Conservation (phyloP, 768 basidiomycete species). For the Lactarius akahatsu region DNA sequence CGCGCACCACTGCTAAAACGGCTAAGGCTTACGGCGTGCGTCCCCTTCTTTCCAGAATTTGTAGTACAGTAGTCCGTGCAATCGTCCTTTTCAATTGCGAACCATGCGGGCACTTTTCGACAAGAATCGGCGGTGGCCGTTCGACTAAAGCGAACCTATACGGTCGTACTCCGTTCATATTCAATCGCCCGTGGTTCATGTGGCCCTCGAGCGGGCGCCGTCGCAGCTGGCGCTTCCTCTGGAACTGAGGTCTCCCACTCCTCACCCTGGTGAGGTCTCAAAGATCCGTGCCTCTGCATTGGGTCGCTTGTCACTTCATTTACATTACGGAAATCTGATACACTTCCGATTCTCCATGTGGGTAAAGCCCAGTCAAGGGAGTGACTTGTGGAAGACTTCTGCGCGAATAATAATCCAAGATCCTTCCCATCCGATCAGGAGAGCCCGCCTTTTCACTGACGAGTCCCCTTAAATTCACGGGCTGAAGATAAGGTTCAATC, state of each 20-base stretch:
- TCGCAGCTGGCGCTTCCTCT: slow-evolving; percentile 3
- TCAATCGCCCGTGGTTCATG: not conserved
- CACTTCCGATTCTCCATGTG: slow-evolving; percentile 29
- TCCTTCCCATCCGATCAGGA: slow-evolving; percentile 29
- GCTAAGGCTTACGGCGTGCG: slow-evolving; percentile 27
- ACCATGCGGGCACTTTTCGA: slow-evolving; percentile 12
- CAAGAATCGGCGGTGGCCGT: slow-evolving; percentile 17
- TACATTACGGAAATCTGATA: slow-evolving; percentile 30
- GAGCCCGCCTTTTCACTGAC: slow-evolving; percentile 25
- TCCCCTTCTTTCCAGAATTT: slow-evolving; percentile 27
- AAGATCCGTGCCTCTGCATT: not conserved
- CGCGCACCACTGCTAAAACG: slow-evolving; percentile 11
- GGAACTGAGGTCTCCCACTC: not conserved
- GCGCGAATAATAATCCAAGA: slow-evolving; percentile 22
- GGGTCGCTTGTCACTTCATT: slow-evolving; percentile 25
- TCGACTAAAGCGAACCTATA: slow-evolving; percentile 7
- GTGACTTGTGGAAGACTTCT: slow-evolving; percentile 18
- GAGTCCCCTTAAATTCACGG: slow-evolving; percentile 26
- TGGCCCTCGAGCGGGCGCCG: not conserved
- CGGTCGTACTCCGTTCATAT: slow-evolving; percentile 5
- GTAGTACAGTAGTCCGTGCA: slow-evolving; percentile 1
- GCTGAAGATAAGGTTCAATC: slow-evolving; percentile 30
- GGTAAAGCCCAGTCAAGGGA: slow-evolving; percentile 25
- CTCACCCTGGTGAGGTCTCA: not conserved
- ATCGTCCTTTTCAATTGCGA: slow-evolving; percentile 23